phyloP scores from a whole-genome alignment of 352 stramenopile species.

The Blastocystis sp. region DNA sequence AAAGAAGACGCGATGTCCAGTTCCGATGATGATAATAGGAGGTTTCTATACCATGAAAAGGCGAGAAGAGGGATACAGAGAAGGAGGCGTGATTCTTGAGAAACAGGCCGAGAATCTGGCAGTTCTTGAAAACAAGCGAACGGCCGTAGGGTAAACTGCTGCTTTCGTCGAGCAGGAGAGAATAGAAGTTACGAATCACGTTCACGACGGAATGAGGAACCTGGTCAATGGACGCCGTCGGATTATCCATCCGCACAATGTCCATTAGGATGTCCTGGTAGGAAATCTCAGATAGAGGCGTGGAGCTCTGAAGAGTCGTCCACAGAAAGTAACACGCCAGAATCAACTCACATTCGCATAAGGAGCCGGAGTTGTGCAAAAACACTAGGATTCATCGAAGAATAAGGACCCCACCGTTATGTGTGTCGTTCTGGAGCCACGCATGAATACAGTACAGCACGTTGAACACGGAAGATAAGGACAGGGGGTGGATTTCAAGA shows the following conservation, averaged over 20 bases:
- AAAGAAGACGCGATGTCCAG: neutral
- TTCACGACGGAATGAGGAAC: slow-evolving; percentile 21
- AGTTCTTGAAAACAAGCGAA: neutral
- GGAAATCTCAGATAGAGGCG: neutral
- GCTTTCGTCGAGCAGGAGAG: neutral
- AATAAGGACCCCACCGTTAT: neutral
- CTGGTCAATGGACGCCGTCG: neutral
- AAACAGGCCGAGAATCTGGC: slow-evolving; percentile 15
- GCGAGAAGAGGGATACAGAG: neutral
- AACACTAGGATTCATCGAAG: slow-evolving; percentile 1
- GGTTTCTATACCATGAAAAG: neutral
- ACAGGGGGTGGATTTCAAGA: slow-evolving; percentile 29
- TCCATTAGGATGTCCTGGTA: slow-evolving; percentile 44
- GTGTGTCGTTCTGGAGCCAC: neutral
- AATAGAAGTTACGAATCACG: slow-evolving; percentile 8
- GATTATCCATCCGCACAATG: neutral
- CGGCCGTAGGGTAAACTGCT: neutral
- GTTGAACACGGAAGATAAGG: slow-evolving; percentile 10
- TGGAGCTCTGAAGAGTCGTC: neutral
- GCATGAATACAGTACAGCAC: slow-evolving; percentile 8
- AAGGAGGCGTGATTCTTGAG: neutral
- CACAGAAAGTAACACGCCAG: slow-evolving; percentile 39
- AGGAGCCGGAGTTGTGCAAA: neutral
- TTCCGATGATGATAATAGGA: slow-evolving; percentile 26
- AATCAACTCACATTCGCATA: slow-evolving; percentile 8